phyloP scores from a whole-genome alignment of 208 protist genomes.

The Borovskyia barvae region DNA sequence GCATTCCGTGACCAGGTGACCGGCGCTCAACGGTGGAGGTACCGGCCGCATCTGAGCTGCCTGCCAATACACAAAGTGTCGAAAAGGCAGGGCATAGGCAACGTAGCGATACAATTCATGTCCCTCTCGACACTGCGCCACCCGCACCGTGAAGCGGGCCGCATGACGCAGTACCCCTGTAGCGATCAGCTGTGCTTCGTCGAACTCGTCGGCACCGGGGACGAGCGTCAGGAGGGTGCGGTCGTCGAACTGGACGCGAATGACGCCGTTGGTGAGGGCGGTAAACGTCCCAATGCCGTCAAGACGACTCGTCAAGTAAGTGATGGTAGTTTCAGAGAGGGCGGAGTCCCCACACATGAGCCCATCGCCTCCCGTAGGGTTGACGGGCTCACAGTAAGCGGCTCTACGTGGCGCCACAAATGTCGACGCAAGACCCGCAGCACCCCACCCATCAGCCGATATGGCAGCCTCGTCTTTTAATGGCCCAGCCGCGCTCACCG shows the following conservation, averaged over 20 bases:
- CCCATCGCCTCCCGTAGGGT: neutral
- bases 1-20: no score
- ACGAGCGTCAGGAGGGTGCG: conserved; percentile 74
- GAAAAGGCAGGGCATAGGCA: conserved; percentile 67
- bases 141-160: conserved; percentile 52
- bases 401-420: no score
- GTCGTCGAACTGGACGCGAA: conserved; percentile 79
- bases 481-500: neutral
- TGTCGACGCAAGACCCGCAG: no score
- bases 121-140: conserved; percentile 42
- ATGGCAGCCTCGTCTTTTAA: neutral
- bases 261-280: conserved; percentile 75
- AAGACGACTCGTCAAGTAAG: conserved; percentile 64
- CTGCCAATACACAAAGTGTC: conserved; percentile 42
- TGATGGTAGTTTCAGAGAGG: conserved; percentile 29
- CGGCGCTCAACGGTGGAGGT: no score
- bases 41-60: no score
- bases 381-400: no score
- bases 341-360: neutral
- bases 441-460: no score
- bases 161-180: conserved; percentile 69
- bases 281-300: conserved; percentile 79
- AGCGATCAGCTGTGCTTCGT: conserved; percentile 56
- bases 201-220: conserved; percentile 53
- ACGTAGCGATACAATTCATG: conserved; percentile 70